Evolutionary conservation across 2,329 filamentous ascomycete species (phyloP).

Genomic region (Aaosphaeria arxii): DNA sequence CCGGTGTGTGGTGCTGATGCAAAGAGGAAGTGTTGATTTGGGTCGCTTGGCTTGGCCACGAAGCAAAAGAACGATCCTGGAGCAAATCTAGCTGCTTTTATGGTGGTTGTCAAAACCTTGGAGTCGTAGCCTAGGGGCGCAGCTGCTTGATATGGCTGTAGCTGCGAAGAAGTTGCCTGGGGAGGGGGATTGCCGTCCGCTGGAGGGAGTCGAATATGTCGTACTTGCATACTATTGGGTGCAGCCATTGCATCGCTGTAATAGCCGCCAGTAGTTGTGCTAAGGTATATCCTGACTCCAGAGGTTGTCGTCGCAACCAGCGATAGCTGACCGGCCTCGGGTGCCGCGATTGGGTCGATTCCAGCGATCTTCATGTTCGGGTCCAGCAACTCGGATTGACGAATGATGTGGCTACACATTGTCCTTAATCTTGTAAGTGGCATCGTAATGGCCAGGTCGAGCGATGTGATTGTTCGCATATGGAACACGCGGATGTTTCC

Average conservation of each 20-base stretch:
- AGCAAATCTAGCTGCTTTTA: constrained; percentile 61
- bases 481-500: constrained; percentile 92
- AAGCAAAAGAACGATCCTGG: constrained; percentile 93
- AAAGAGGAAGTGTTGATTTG: constrained; percentile 68
- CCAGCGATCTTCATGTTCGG: constrained; percentile 69
- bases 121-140: constrained; percentile 27
- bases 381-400: constrained; percentile 65
- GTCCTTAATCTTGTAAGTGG: constrained; percentile 54
- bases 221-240: constrained; percentile 95
- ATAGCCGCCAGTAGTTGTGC: constrained; percentile 79
- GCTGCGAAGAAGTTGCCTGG: constrained; percentile 21
- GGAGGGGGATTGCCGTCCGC: constrained; percentile 24
- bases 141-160: constrained; percentile 27
- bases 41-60: constrained; percentile 60
- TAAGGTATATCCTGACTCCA: constrained; percentile 88
- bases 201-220: constrained; percentile 93
- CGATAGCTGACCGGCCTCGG: constrained; percentile 78
- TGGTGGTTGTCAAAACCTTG: constrained; percentile 32
- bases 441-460: constrained; percentile 56
- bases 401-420: constrained; percentile 82
- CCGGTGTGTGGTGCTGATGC: constrained; percentile 85
- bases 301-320: constrained; percentile 88
- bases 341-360: constrained; percentile 77
- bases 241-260: constrained; percentile 64
- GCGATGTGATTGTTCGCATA: constrained; percentile 61